Percentiles rank a stretch among this genome's conserved stretches.
phyloP scores from a whole-genome alignment of 2,329 filamentous ascomycete species.

The Colletotrichum musae region DNA sequence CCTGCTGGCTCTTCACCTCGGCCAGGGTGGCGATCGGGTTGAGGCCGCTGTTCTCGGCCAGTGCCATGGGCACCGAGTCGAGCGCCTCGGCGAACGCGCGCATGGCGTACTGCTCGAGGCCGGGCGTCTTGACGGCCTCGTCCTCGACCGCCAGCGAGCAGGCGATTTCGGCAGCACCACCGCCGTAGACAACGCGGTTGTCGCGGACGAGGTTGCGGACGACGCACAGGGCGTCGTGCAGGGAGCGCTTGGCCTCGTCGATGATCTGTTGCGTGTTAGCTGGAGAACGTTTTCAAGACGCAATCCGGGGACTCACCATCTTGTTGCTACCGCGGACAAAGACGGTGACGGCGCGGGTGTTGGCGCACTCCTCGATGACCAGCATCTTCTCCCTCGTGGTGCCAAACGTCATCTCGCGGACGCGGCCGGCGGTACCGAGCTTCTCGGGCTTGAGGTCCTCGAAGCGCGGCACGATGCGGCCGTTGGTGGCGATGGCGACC shows the following conservation, averaged over 20 bases:
- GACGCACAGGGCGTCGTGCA: slow-evolving; percentile 97
- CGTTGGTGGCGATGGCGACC: slow-evolving; percentile 98
- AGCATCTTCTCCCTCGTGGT: slow-evolving; percentile 99
- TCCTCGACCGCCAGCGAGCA: slow-evolving; percentile 97
- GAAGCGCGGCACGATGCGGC: slow-evolving; percentile 96
- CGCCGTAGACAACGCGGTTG: slow-evolving; percentile 97
- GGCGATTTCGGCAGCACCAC: slow-evolving; percentile 96
- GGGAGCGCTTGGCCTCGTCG: slow-evolving; percentile 96
- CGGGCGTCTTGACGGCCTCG: slow-evolving; percentile 92
- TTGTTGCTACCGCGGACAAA: slow-evolving; percentile 99
- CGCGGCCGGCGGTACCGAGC: slow-evolving; percentile 89
- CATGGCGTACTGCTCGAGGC: slow-evolving; percentile 99
- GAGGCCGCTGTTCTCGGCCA: slow-evolving; percentile 96
- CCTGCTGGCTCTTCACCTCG: slow-evolving; percentile 95
- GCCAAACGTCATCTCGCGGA: slow-evolving; percentile 95
- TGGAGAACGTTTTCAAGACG: not conserved
- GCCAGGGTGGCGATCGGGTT: slow-evolving; percentile 97
- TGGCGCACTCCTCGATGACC: slow-evolving; percentile 98
- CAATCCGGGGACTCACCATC: slow-evolving; percentile 77
- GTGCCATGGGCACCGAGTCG: slow-evolving; percentile 92
- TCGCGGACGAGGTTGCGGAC: slow-evolving; percentile 96
- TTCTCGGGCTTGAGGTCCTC: slow-evolving; percentile 94
- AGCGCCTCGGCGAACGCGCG: slow-evolving; percentile 96
- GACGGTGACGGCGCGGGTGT: slow-evolving; percentile 94
- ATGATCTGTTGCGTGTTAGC: slow-evolving; percentile 80